A percentile compares a stretch with the other conserved stretches of the same genome.
Conservation (phyloP, 1,284 basidiomycete genomes). For the Ustilago crameri region DNA sequence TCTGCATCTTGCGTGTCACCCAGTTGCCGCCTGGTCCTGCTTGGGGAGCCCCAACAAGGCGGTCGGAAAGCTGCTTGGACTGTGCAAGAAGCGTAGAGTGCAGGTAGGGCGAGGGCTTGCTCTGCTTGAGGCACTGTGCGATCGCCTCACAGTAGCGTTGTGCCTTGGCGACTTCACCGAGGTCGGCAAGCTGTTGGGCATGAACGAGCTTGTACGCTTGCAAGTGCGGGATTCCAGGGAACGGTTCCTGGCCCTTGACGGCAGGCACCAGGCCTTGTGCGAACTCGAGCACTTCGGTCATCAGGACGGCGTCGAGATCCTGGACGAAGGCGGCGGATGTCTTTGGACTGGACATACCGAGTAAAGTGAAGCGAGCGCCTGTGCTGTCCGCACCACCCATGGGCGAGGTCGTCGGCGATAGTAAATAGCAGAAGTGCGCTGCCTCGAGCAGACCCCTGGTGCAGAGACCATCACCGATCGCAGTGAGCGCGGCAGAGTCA, state of each 20-base stretch:
- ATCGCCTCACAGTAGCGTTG: conserved; percentile 88
- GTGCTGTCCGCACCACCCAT: conserved; percentile 77
- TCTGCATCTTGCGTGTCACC: conserved; percentile 77
- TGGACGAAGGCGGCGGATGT: conserved; percentile 73
- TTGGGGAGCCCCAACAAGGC: conserved; percentile 80
- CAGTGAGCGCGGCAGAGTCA: conserved; percentile 80
- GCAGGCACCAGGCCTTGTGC: conserved; percentile 80
- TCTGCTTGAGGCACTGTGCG: conserved; percentile 74
- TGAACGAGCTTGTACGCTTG: conserved; percentile 88
- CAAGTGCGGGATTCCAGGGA: conserved; percentile 83
- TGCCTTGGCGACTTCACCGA: conserved; percentile 65
- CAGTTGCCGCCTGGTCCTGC: conserved; percentile 67
- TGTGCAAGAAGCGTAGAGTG: conserved; percentile 78
- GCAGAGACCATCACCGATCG: conserved; percentile 84
- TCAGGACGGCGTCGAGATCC: conserved; percentile 82
- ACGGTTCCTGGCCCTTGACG: conserved; percentile 86
- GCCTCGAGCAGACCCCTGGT: conserved; percentile 82
- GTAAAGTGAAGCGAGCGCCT: conserved; percentile 74
- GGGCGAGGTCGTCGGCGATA: conserved; percentile 84
- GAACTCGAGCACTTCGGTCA: conserved; percentile 93
- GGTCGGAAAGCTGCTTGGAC: conserved; percentile 82
- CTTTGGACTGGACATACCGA: conserved; percentile 76
- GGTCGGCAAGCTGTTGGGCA: conserved; percentile 77
- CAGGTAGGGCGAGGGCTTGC: conserved; percentile 77
- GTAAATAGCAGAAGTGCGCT: conserved; percentile 89